Base-by-base conservation (phyloP, 495 filamentous ascomycete species). In the Symbiotaphrina buchneri region DNA sequence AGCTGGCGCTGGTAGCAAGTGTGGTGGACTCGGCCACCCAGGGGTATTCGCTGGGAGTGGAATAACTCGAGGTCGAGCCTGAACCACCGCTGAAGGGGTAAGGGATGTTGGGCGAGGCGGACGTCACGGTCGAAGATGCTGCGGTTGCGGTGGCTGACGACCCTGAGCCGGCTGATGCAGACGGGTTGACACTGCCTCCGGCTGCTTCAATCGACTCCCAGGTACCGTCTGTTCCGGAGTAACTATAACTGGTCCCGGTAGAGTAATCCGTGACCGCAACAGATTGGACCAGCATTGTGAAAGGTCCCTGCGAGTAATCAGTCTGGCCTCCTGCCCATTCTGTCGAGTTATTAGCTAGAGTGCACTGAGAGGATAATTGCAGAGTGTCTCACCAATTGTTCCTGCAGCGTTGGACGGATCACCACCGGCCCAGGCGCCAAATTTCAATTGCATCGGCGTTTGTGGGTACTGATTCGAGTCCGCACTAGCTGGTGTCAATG, bases 361-460 rank as follows among this genome's bases (percentile, higher is more conserved):
- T n/a, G n/a, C n/a, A 25, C 16, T 11, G 30, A 11, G 28, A 26
- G 31, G 15, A 27, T 6, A 18, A 17, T 30, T n/a, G 17, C 15
- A 28, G 50, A 61, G 53, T 47, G 68, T 62, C 40, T n/a, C n/a
- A n/a, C n/a, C n/a, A 34, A 94, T 77, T 10, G 85, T 93, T 34
- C 77, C 80, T 7, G 64, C 47, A 6, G 65, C 45, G 43, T 85
- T 83, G 40, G 47, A 47, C 1, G 71, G 48, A 44, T 90, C 84
- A 46, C 85, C 85, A 41, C 75, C 85, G 30, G 71, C 64, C 87
- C 87, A 94, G 32, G 72, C 58, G 34, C 87, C 87, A 31, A 92
- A 59, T 45, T 80, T 80, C 41, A 93, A 49, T 36, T 74, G 67
- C 71, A 84, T 82, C 3, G 85, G 85, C 1, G 81, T 85, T 51